Base-by-base conservation (phyloP, 352 stramenopile species). In the Phytophthora aleatoria region DNA sequence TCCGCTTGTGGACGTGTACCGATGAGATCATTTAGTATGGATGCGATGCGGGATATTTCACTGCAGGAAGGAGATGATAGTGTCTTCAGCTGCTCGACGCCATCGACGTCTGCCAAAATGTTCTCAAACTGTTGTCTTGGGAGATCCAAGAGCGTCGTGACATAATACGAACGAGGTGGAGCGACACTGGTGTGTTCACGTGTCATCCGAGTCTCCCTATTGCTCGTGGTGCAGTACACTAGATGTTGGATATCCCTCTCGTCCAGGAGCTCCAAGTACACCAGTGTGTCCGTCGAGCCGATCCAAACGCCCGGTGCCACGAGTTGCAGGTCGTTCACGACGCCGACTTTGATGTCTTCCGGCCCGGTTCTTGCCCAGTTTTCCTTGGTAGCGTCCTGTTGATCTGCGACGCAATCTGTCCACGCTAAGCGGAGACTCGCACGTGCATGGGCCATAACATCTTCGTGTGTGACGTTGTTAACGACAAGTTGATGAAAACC, bases 281-380 rank as follows among this genome's bases (percentile, higher is more conserved):
- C 24, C 28, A 80, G 28, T 11, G 72, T 77, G 20, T 61, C 45
- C 1, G 43, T 55, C 0, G 75, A 83, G 0, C 75, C 69, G 44
- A 81, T 72, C 69, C 66, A 84, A 1, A 79, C 36, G 0, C 61
- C 50, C 0, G 73, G 73, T 20, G 76, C 42, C 2, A 81, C 69
- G 16, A 84, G 47, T 20, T 78, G 66, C 26, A 84, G 55, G 35
- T 79, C 64, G 35, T 68, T 62, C n/a, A 55, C 26, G 5, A 73
- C 38, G 2, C 60, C 72, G 3, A 69, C 45, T 15, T 26, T 30
- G 30, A 68, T 48, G 11, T 59, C 64, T 51, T 64, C 45, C 2
- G 36, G 39, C 6, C 16, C 44, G 27, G 49, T 44, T n/a, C 44
- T 39, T 31, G 45, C 45, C 61, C 61, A 68, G 28, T 63, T 48